A percentile compares a stretch with the other conserved stretches of the same genome.
phyloP scores from a whole-genome alignment of 345 rosid genomes.

The Gossypium australe region DNA sequence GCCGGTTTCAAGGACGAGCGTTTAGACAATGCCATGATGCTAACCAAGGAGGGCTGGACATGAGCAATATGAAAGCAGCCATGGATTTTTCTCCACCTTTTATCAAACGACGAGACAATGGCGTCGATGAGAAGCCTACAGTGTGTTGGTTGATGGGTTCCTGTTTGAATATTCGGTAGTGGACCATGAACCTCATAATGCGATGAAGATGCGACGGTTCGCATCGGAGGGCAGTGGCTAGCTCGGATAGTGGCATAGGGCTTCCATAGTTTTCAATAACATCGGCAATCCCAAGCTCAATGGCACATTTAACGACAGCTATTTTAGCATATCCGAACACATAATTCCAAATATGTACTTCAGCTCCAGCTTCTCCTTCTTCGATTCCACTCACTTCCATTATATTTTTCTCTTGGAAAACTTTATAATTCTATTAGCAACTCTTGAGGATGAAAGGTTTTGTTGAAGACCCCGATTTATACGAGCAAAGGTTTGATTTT shows the following conservation, averaged over 20 bases:
- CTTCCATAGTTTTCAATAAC: slow-evolving; percentile 40
- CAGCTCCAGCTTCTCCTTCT: slow-evolving; percentile 9
- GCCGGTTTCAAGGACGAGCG: slow-evolving; percentile 18
- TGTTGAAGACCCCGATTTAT: too few relatives aligned
- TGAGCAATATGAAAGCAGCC: slow-evolving; percentile 38
- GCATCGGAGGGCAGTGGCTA: slow-evolving; percentile 46
- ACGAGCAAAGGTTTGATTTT: too few relatives aligned
- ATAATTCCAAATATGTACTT: neutral
- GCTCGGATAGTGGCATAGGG: slow-evolving; percentile 43
- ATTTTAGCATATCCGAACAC: neutral
- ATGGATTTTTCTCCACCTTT: slow-evolving; percentile 32
- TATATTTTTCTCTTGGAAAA: too few relatives aligned
- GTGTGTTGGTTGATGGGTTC: slow-evolving; percentile 18
- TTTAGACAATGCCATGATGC: slow-evolving; percentile 56
- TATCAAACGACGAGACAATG: slow-evolving; percentile 55
- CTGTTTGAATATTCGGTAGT: slow-evolving; percentile 40
- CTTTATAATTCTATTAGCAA: too few relatives aligned
- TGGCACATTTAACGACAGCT: slow-evolving; percentile 68
- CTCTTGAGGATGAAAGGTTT: too few relatives aligned
- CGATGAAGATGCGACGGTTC: slow-evolving; percentile 45
- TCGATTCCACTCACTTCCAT: too few relatives aligned
- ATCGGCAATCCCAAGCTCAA: slow-evolving; percentile 66
- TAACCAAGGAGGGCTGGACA: slow-evolving; percentile 46
- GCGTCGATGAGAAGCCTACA: slow-evolving; percentile 37
- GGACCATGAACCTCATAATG: slow-evolving; percentile 59